Conservation (phyloP, 345 rosid genomes). For the Clarkia xantiana region DNA sequence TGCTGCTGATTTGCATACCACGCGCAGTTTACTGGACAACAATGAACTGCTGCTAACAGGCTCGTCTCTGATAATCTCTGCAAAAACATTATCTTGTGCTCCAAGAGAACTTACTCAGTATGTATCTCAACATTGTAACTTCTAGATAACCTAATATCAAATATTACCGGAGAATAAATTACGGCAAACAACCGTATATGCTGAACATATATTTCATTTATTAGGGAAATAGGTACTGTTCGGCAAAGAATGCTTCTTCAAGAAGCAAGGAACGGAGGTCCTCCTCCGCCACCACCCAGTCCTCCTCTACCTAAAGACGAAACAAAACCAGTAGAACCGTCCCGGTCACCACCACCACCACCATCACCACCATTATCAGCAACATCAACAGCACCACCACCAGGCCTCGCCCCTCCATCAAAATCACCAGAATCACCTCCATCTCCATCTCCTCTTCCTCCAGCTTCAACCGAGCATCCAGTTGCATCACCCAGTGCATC, state of each 20-base stretch:
- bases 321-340: too few relatives aligned
- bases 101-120: conserved; percentile 14
- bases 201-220: background rate
- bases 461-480: background rate
- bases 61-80: conserved; percentile 17
- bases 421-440: conserved; percentile 6
- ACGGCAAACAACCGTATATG: too few relatives aligned
- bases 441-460: conserved; percentile 3
- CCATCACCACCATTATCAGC: too few relatives aligned
- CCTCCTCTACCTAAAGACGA: too few relatives aligned
- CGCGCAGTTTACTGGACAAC: conserved; percentile 43
- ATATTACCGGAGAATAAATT: too few relatives aligned
- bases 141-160: too few relatives aligned
- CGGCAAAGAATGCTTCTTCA: background rate
- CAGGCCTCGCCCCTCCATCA: too few relatives aligned
- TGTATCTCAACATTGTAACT: background rate
- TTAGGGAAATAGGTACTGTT: background rate
- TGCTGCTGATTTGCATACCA: background rate
- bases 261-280: too few relatives aligned
- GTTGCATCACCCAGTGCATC: background rate
- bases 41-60: conserved; percentile 25
- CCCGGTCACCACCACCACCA: conserved; percentile 6
- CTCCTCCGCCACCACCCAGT: background rate
- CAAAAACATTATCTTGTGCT: conserved; percentile 17
- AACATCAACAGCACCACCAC: too few relatives aligned